Conservation (phyloP, 129 eudicot genomes). For the Chrysanthemum makinoi region DNA sequence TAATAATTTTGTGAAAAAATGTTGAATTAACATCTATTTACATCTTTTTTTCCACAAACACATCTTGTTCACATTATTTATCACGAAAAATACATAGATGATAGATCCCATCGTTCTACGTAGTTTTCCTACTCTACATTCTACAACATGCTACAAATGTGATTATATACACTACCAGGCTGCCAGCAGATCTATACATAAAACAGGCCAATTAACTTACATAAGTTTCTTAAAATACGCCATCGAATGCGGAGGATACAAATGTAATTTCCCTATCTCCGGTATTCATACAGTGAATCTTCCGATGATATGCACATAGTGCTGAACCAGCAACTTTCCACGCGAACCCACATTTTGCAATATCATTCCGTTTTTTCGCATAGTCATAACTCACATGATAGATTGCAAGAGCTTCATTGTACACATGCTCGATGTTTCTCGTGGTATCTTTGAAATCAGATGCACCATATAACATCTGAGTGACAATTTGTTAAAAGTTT, state of each 20-base stretch:
- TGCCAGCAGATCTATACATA: not conserved
- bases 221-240: not conserved
- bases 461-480: slow-evolving; percentile 58
- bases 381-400: slow-evolving; percentile 47
- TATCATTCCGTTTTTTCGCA: slow-evolving; percentile 31
- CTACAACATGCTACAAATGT: slow-evolving; percentile 1
- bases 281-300: slow-evolving; percentile 26
- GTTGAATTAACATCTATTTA: not conserved
- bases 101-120: not conserved
- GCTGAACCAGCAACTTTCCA: slow-evolving; percentile 93
- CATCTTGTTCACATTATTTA: not conserved
- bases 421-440: slow-evolving; percentile 22
- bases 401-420: slow-evolving; percentile 32
- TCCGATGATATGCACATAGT: slow-evolving; percentile 38
- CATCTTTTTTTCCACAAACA: slow-evolving; percentile 6
- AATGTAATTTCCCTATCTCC: slow-evolving; percentile 30
- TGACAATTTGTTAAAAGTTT: not conserved
- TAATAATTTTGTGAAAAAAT: not conserved
- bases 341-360: slow-evolving; percentile 57
- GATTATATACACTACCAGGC: slow-evolving; percentile 2
- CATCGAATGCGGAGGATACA: slow-evolving; percentile 23
- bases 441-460: slow-evolving; percentile 38
- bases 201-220: not conserved
- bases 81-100: not conserved
- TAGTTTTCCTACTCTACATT: not conserved